Evolutionary conservation across 2,329 filamentous ascomycete species (phyloP), one percentile per base, ranked within the genome.

Genomic region (Huntiella moniliformis): DNA sequence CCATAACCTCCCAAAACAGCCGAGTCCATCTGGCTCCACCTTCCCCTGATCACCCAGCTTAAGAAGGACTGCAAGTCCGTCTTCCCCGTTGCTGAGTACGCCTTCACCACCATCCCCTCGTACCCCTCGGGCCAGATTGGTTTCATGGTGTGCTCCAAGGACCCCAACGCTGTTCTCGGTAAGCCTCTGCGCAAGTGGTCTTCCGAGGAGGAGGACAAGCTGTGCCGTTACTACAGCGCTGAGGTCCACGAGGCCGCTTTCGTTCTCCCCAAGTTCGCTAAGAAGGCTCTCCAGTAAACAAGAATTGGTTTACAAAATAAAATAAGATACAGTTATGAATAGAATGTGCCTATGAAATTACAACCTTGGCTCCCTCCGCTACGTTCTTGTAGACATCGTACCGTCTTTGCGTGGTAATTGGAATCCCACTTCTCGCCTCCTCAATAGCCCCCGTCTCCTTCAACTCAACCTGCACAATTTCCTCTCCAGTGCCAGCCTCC

Each of bases 91-190:
- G 91, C 82, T 63, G 91, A 98, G 70, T 98, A 96, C 69, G 91
- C 83, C 57, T 98, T 95, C 76, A 96, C 88, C 59, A 96, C 88
- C 58, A 98, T 98, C 65, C 91, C 91, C 50, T 98, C 91, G 61
- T 98, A 98, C 73, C 91, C 91, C 54, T 93, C 85, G 48, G 91
- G 91, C 61, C 91, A 98, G 71, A 98, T 98, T 59, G 91, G 91
- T 61, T 98, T 98, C 79, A 95, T 98, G 87, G 84, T 98, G 61
- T 96, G 91, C 79, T 83, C 74, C 79, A 96, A 98, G 77, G 88
- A 96, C 61, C 69, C 77, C 61, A 77, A 66, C 60, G 76, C 79
- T 63, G 74, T 98, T 66, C 74, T 96, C 61, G 84, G 74, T 64
- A 82, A 79, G 65, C 91, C 91, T 45, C 60, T 95, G 52, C 81